These are phyloP conservation scores for Phytophthora pseudosyringae DNA, from an alignment of 352 stramenopile genomes.

Conservation along the genomic window DNA sequence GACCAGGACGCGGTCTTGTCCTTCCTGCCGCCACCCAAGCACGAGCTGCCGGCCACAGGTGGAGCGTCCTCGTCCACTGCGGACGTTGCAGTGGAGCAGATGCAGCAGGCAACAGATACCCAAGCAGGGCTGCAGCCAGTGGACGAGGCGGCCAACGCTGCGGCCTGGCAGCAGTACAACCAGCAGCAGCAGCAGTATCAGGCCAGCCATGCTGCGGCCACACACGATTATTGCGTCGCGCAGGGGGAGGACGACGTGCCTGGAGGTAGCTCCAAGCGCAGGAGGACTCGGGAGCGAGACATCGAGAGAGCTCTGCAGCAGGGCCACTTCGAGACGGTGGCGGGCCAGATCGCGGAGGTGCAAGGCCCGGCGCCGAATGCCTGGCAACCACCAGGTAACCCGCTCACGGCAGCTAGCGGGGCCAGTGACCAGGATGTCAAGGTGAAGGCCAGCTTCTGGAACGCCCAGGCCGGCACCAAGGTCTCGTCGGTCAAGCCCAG, in stretches of 20 bases:
- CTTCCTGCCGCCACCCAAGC: conserved; percentile 72
- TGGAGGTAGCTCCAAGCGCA: conserved; percentile 55
- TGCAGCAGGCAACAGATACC: background rate
- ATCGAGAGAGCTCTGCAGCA: conserved; percentile 75
- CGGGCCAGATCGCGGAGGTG: conserved; percentile 71
- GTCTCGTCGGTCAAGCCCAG: conserved; percentile 70
- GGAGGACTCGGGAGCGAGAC: conserved; percentile 64
- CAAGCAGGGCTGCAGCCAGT: conserved; percentile 22
- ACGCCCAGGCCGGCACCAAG: conserved; percentile 51
- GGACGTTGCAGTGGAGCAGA: background rate
- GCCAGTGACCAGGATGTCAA: conserved; percentile 49
- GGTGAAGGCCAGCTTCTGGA: conserved; percentile 80
- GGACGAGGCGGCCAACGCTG: conserved; percentile 28
- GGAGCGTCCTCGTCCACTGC: background rate
- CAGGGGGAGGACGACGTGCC: conserved; percentile 39
- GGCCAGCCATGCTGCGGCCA: conserved; percentile 27
- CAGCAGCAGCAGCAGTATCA: conserved; percentile 46
- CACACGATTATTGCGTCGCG: conserved; percentile 39
- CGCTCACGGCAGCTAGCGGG: conserved; percentile 8
- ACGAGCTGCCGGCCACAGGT: conserved; percentile 37
- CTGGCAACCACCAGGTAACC: conserved; percentile 60
- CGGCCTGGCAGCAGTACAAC: conserved; percentile 51
- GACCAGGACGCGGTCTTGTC: conserved; percentile 40
- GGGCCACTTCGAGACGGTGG: conserved; percentile 67
- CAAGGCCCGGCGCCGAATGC: conserved; percentile 51